These are phyloP conservation scores for Leccinum uliginosum DNA, from an alignment of 768 basidiomycete species.

Conservation along the genomic window DNA sequence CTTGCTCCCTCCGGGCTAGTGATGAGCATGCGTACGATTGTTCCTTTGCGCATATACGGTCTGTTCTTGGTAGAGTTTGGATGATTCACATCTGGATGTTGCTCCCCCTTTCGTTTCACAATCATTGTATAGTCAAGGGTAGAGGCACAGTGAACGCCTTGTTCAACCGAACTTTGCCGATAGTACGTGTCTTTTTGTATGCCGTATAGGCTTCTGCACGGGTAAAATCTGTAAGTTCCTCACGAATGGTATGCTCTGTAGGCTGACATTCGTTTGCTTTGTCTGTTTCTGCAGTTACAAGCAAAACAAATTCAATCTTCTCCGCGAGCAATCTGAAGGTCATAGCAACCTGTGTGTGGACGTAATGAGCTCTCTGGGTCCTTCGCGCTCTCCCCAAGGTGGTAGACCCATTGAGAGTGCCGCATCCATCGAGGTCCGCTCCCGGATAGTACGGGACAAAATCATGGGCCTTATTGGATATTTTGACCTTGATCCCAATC, in stretches of 20 bases:
- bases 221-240: conserved; percentile 51
- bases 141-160: too few species aligned
- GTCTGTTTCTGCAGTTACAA: conserved; percentile 61
- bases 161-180: too few species aligned
- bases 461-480: conserved; percentile 88
- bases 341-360: conserved; percentile 91
- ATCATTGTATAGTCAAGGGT: too few species aligned
- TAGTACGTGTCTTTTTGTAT: too few species aligned
- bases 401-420: conserved; percentile 60
- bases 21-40: too few species aligned
- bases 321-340: conserved; percentile 96
- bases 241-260: neutral
- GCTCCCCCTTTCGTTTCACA: too few species aligned
- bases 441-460: conserved; percentile 75
- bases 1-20: conserved; percentile 88
- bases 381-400: conserved; percentile 63
- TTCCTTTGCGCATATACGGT: neutral
- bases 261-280: neutral
- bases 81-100: too few species aligned
- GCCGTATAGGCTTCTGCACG: too few species aligned
- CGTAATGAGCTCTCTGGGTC: conserved; percentile 71
- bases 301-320: conserved; percentile 97
- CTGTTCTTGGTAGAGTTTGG: too few species aligned
- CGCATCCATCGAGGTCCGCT: conserved; percentile 56
- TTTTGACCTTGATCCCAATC: conserved; percentile 94